Conservation (phyloP, 345 rosid species). For the Boechera divaricarpa region DNA sequence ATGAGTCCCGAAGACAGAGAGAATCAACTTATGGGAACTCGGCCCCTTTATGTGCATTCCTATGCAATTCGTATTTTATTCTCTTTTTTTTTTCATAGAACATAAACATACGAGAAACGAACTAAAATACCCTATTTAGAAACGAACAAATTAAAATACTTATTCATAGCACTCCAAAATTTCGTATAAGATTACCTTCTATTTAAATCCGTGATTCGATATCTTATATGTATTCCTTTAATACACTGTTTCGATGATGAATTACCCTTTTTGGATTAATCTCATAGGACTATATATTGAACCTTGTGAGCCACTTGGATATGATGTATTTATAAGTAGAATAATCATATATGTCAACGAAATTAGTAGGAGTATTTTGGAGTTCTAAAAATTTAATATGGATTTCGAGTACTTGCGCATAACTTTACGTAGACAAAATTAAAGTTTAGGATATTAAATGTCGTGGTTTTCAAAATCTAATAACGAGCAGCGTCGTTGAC, state of each 20-base stretch:
- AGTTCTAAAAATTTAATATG: background rate
- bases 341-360: constrained; percentile 17
- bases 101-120: constrained; percentile 1
- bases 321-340: background rate
- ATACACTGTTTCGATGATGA: constrained; percentile 2
- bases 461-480: constrained; percentile 9
- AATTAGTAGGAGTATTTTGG: background rate
- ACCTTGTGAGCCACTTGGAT: constrained; percentile 2
- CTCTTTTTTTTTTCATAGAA: background rate
- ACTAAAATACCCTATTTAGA: constrained; percentile 2
- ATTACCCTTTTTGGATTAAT: background rate
- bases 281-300: background rate
- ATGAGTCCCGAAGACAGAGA: constrained; percentile 67
- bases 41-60: constrained; percentile 43
- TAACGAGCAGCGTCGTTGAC: constrained; percentile 24
- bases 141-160: background rate
- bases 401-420: background rate
- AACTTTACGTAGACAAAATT: constrained; percentile 4
- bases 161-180: background rate
- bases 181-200: background rate
- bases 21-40: constrained; percentile 53
- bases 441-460: background rate
- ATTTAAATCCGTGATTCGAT: background rate
- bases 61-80: constrained; percentile 14
- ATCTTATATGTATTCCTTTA: background rate